phyloP scores from a whole-genome alignment of 352 stramenopile genomes.

The Phytophthora kernoviae region DNA sequence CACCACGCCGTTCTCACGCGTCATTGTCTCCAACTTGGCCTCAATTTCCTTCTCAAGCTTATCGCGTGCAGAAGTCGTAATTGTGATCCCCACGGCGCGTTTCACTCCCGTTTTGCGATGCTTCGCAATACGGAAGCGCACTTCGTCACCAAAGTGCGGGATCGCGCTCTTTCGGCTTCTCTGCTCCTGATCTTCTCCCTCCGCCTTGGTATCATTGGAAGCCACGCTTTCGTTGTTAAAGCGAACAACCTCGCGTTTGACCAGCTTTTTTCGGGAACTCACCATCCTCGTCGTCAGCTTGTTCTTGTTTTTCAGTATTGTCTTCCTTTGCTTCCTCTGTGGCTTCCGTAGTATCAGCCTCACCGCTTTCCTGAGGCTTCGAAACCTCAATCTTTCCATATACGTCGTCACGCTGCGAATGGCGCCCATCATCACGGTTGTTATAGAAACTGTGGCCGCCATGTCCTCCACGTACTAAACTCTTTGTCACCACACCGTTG shows the following conservation, averaged over 20 bases:
- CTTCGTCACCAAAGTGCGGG: constrained; percentile 72
- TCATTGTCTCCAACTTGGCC: constrained; percentile 59
- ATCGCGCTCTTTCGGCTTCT: constrained; percentile 18
- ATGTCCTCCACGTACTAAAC: constrained; percentile 43
- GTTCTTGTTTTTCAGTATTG: constrained; percentile 4
- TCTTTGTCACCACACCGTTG: constrained; percentile 72
- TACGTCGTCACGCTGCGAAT: constrained; percentile 37
- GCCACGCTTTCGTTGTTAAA: constrained; percentile 63
- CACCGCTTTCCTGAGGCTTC: constrained; percentile 14
- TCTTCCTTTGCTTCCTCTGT: neutral
- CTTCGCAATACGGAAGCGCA: constrained; percentile 74
- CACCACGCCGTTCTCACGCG: constrained; percentile 63
- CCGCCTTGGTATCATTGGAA: neutral
- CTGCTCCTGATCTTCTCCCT: constrained; percentile 28
- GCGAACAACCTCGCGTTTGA: constrained; percentile 46
- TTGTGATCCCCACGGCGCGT: constrained; percentile 65
- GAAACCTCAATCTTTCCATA: constrained; percentile 54
- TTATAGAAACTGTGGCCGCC: constrained; percentile 39
- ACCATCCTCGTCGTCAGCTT: constrained; percentile 5
- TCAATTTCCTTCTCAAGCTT: constrained; percentile 78
- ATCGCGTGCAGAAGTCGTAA: constrained; percentile 59
- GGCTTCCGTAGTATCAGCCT: constrained; percentile 3
- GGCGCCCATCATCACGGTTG: constrained; percentile 36
- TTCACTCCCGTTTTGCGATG: constrained; percentile 70
- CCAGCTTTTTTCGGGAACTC: constrained; percentile 13